Evolutionary conservation across 805 yeast species (phyloP), one percentile per base, ranked within the genome.

Genomic region (Sugiyamaella lignohabitans): DNA sequence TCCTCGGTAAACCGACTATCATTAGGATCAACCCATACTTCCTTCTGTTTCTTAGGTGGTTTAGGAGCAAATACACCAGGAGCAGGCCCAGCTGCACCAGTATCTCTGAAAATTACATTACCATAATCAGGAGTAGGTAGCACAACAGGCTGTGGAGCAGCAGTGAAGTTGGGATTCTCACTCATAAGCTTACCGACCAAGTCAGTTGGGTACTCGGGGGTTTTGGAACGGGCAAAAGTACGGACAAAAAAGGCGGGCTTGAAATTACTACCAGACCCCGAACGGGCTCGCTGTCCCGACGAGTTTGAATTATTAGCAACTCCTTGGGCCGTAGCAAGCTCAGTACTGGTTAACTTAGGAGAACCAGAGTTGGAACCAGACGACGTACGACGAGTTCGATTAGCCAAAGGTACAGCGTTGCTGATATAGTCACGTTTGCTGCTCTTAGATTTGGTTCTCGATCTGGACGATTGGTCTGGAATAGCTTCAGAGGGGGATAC

Each of bases 211-310:
- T 16, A 32, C 8, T 39, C 34, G n/a, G 42, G 23, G 3, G 38
- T n/a, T 32, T 43, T 39, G 20, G 38, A 20, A 3, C 29, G 18
- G 14, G 23, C 32, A 14, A 34, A 35, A 4, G 46, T 43, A 16
- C 46, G 46, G 41, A 43, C 18, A 35, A 39, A 43, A 40, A 43
- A 43, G 17, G 46, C 46, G 14, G 46, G 46, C 17, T 35, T 36
- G 18, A 19, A 22, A 4, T n/a, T 14, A 24, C 19, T 35, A 14
- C 36, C 36, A 6, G 46, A 43, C n/a, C n/a, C n/a, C n/a, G n/a
- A n/a, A n/a, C n/a, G n/a, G n/a, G n/a, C n/a, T n/a, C n/a, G n/a
- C n/a, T n/a, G n/a, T n/a, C n/a, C n/a, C 8, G 32, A 27, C 8
- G 8, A 8, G 14, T 27, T 27, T 27, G 32, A 27, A 8, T 14